Base-by-base conservation (phyloP, 495 filamentous ascomycete genomes). In the Geoglossum glabrum region DNA sequence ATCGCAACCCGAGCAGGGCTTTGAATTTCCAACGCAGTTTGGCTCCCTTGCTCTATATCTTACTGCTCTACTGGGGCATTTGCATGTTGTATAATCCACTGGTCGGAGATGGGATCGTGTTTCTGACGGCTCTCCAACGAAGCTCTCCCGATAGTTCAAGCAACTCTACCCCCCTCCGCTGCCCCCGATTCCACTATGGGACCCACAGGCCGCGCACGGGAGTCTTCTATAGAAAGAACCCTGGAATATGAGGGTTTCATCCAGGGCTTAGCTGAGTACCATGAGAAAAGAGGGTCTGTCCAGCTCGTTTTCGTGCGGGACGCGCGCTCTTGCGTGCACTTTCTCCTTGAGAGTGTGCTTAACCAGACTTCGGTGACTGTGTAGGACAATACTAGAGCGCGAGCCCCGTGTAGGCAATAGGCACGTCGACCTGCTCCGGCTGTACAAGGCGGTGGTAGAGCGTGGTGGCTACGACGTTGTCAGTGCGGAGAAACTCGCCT, bases 391-490 rank as follows among this genome's bases (percentile, higher is more conserved):
- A 54, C 76, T 90, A 58, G 84, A 87, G 30, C 74, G 76, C 34
- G 80, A 86, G 65, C 85, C 86, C 21, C 80, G 81, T 66, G 78
- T 90, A 60, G 85, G 84, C 45, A 74, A 70, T 59, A 78, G 79
- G 56, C 78, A 79, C 45, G 76, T 90, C 60, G 83, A 90, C 57
- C 72, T 92, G 7, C 70, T 79, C 60, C 77, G 80, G 56, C 71
- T 90, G 25, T 90, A 82, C 71, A 79, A 84, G 30, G 72, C 74
- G 46, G 83, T 90, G 15, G 72, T 79, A 43, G 73, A 76, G 2
- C 76, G 80, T 52, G 86, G 86, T 46, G 86, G 86, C 56, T 92
- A 92, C 65, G 86, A 92, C 68, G 80, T 79, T 60, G 78, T 88
- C 31, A 87, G 82, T 31, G 80, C 80, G 36, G 84, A 87, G 62